These are phyloP conservation scores for Blumeria hordei DNA, from an alignment of 2,329 filamentous ascomycete species.

Conservation along the genomic window DNA sequence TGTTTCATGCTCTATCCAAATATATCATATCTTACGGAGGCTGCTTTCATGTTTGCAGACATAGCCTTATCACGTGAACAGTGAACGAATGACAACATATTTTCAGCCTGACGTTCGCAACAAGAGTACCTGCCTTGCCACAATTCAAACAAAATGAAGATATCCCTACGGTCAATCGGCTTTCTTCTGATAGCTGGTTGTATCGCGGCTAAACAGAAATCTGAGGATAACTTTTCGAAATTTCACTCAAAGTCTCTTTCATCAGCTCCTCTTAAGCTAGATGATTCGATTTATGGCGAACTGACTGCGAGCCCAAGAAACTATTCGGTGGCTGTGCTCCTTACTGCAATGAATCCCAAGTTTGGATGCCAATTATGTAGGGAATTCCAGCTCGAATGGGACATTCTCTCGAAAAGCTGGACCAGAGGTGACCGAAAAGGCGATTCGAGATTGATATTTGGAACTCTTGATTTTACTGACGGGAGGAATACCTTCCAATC, in stretches of 20 bases:
- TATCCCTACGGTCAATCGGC: neutral
- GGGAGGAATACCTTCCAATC: constrained; percentile 70
- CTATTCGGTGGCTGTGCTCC: constrained; percentile 57
- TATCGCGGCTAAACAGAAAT: constrained; percentile 38
- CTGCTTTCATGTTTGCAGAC: too few relatives aligned
- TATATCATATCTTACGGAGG: too few relatives aligned
- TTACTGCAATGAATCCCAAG: constrained; percentile 65
- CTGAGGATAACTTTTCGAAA: constrained; percentile 40
- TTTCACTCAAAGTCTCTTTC: constrained; percentile 37
- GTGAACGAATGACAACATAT: too few relatives aligned
- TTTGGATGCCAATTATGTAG: constrained; percentile 72
- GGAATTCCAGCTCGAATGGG: constrained; percentile 89
- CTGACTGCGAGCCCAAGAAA: constrained; percentile 59
- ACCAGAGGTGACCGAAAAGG: constrained; percentile 55
- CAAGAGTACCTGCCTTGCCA: too few relatives aligned
- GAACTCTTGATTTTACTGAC: constrained; percentile 66
- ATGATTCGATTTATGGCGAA: constrained; percentile 49
- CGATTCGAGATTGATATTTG: constrained; percentile 52
- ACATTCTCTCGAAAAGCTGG: constrained; percentile 70
- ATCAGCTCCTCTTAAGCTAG: constrained; percentile 48
- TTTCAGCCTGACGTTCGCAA: too few relatives aligned
- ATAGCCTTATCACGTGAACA: too few relatives aligned
- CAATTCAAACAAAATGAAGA: neutral
- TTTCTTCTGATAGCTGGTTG: neutral
- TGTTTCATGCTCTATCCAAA: too few relatives aligned